Evolutionary conservation across 805 yeast genomes (phyloP), one percentile per base, ranked within the genome.

Genomic region (Dipodascopsis tothii): DNA sequence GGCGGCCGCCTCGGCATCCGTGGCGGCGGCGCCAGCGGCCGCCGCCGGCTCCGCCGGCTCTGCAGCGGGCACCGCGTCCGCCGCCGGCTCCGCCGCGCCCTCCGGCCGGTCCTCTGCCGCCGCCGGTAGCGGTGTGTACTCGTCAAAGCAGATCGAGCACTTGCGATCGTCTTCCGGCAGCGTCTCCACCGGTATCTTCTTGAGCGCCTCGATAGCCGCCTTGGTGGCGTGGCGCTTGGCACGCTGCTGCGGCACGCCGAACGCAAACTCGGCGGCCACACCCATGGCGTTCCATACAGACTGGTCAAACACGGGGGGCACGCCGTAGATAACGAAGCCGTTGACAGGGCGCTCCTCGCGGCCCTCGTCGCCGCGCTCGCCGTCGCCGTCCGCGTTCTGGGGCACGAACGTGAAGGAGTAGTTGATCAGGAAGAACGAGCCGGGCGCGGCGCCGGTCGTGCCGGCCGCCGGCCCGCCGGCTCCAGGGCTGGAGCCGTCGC

Each of bases 111-210:
- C n/a, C n/a, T n/a, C n/a, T n/a, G n/a, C n/a, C n/a, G n/a, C n/a
- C n/a, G n/a, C n/a, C n/a, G n/a, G n/a, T n/a, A n/a, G n/a, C n/a
- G n/a, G n/a, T n/a, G n/a, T n/a, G 41, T 54, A 67, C 5, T 52
- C 51, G 21, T 72, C 76, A 49, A 67, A 69, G 52, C 76, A 72
- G 34, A 72, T 72, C 4, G 73, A 52, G 50, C 74, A 70, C 2
- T 43, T 50, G 18, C 60, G 51, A 17, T 66, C 69, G n/a, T 54
- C 33, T 23, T 56, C 62, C 1, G 66, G 61, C 5, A 67, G 45
- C 3, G 58, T 54, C 14, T 50, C 33, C 18, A 60, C 40, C 9
- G 55, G 57, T 20, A 65, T 54, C 4, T 57, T 54, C 45, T 57
- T 51, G 44, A 68, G 46, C 14, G 60, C 55, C 7, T 57, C 57